Evolutionary conservation across 1,284 basidiomycete species (phyloP).

Genomic region (Peniophora sp.): DNA sequence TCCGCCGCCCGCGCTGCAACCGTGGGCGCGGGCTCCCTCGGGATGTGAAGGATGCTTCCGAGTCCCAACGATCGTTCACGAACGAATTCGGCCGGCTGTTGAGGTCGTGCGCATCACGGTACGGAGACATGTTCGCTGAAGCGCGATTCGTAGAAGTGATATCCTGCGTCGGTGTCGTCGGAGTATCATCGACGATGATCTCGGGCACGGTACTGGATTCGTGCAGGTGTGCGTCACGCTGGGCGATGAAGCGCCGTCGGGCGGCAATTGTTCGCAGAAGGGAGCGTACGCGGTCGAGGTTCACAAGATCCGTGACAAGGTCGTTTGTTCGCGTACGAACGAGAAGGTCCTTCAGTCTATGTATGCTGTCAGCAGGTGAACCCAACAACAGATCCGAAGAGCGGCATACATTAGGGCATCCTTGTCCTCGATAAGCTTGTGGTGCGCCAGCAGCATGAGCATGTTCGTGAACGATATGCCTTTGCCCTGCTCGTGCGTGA

Average conservation of each 20-base stretch:
- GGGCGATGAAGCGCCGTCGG: conserved; percentile 58
- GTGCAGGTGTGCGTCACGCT: conserved; percentile 23
- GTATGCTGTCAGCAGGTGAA: conserved; percentile 3
- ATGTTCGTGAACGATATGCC: conserved; percentile 92
- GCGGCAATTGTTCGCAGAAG: conserved; percentile 70
- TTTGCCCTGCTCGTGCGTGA: conserved; percentile 61
- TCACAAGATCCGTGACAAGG: conserved; percentile 75
- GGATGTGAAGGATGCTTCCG: conserved; percentile 36
- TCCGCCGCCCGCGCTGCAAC: conserved; percentile 46
- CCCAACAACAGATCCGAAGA: conserved; percentile 3
- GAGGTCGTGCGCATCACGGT: conserved; percentile 12
- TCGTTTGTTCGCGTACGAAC: conserved; percentile 70
- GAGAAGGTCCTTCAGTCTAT: conserved; percentile 76
- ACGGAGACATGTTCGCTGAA: conserved; percentile 16
- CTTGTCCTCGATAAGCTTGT: conserved; percentile 87
- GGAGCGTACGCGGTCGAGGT: conserved; percentile 78
- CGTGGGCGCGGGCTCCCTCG: conserved; percentile 24
- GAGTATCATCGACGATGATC: conserved; percentile 54
- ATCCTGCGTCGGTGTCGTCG: conserved; percentile 45
- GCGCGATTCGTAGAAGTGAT: conserved; percentile 41
- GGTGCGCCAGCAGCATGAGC: conserved; percentile 83
- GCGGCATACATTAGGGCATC: conserved; percentile 74
- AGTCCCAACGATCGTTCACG: conserved; percentile 32
- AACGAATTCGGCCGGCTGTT: conserved; percentile 14
- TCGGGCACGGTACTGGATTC: conserved; percentile 35